Base-by-base conservation (phyloP, 257 asterid species). In the Solanum lignicaule region DNA sequence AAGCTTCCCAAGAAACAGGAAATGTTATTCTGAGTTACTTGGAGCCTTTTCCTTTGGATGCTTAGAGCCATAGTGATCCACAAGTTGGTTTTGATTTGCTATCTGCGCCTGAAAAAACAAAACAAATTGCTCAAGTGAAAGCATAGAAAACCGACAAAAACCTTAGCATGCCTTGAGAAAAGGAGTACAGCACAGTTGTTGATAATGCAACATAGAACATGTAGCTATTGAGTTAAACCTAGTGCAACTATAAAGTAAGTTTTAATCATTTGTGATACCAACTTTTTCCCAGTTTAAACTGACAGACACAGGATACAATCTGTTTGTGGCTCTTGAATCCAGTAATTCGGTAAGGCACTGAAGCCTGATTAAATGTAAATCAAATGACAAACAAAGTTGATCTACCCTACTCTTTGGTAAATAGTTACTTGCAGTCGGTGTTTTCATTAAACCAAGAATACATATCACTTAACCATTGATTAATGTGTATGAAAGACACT, bases 31-130 rank as follows among this genome's bases (percentile, higher is more conserved):
- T 3, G 98, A 97, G 92, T 90, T 93, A 91, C 95, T 93, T 78
- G 97, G 98, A 76, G 98, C 93, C 89, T 90, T 92, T 89, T 97
- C 99, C 90, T 97, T 97, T 12, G 99, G 98, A 90, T 95, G 98
- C 92, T 97, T 97, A 66, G 99, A 97, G 86, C 92, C 92, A 52
- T 94, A 97, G 89, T 97, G 99, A 92, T 95, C 98, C 7, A 90
- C 87, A 32, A 95, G 97, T 91, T 97, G 99, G 76, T 97, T 97
- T 23, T 95, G 93, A 86, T 96, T 96, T 73, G 99, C 99, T 75
- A 96, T 93, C 91, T 94, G 98, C 86, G 84, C 92, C 98, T 96
- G 94, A 58, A 89, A 93, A 84, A 65, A 25, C 81, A 78, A 13
- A 41, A 43, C 46, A 79, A 79, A 41, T 6, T 7, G 8, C 65